phyloP scores from a whole-genome alignment of 2,329 filamentous ascomycete genomes.

The Epichloe typhina region DNA sequence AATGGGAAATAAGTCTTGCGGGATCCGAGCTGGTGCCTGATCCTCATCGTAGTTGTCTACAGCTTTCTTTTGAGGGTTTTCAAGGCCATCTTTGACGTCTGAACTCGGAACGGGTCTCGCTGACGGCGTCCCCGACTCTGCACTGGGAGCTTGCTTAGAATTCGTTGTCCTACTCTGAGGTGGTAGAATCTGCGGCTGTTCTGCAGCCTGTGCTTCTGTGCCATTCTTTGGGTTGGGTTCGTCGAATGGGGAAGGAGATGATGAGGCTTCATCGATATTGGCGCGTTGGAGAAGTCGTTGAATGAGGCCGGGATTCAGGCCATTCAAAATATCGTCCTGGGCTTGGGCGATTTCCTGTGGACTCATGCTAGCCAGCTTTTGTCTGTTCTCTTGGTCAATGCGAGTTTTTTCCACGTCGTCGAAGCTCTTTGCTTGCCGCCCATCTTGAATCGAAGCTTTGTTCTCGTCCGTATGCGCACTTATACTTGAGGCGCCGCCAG shows the following conservation, averaged over 20 bases:
- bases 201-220: background rate
- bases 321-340: conserved; percentile 65
- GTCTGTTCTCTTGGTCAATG: conserved; percentile 75
- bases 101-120: background rate
- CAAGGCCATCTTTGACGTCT: background rate
- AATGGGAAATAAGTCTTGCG: conserved; percentile 29
- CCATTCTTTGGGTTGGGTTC: background rate
- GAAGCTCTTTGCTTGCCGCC: conserved; percentile 10
- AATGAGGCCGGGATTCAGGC: conserved; percentile 61
- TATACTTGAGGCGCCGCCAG: conserved; percentile 9
- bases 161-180: background rate
- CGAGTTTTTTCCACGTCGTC: conserved; percentile 48
- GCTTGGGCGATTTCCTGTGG: conserved; percentile 69
- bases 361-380: conserved; percentile 65
- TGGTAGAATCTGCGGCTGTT: background rate
- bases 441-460: background rate
- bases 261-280: conserved; percentile 52
- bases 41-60: conserved; percentile 27
- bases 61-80: conserved; percentile 14
- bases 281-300: conserved; percentile 64
- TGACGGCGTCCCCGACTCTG: background rate
- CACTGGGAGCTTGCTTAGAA: background rate
- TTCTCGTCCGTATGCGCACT: background rate
- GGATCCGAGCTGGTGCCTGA: conserved; percentile 26
- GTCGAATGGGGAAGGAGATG: conserved; percentile 31